Evolutionary conservation across 352 stramenopile genomes (phyloP).

Genomic region (Pythium aristosporum): DNA sequence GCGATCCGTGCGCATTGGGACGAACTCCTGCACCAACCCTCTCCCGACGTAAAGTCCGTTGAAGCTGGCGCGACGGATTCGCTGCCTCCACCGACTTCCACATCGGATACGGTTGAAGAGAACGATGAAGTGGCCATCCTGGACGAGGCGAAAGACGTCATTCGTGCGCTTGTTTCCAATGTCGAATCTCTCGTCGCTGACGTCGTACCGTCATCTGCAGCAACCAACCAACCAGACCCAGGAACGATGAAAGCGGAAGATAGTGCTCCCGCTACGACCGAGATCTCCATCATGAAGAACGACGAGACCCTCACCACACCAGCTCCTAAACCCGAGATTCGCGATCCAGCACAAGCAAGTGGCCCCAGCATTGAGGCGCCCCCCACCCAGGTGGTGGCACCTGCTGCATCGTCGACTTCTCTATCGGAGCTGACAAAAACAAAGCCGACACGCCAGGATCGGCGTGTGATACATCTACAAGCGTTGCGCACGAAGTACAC

Average conservation of each 20-base stretch:
- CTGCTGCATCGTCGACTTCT: no score
- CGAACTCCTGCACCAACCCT: background rate
- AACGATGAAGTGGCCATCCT: background rate
- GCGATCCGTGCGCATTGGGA: slow-evolving; percentile 1
- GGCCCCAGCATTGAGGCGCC: no score
- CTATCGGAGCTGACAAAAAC: background rate
- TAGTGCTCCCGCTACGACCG: background rate
- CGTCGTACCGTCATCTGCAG: background rate
- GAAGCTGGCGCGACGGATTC: background rate
- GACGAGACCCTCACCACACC: background rate
- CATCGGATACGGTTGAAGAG: background rate
- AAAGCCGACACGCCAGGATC: slow-evolving; percentile 11
- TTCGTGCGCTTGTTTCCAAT: background rate
- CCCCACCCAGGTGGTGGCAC: no score
- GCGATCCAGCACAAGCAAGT: no score
- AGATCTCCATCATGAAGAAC: background rate
- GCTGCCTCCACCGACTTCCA: background rate
- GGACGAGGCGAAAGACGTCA: background rate
- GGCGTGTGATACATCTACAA: slow-evolving; percentile 26
- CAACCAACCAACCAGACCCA: background rate
- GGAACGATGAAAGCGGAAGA: background rate
- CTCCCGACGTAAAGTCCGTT: background rate
- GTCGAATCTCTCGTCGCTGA: background rate
- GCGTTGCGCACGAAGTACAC: slow-evolving; percentile 69
- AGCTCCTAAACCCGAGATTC: no score